Conservation (phyloP, 2,329 filamentous ascomycete species). For the Fusarium decemcellulare region DNA sequence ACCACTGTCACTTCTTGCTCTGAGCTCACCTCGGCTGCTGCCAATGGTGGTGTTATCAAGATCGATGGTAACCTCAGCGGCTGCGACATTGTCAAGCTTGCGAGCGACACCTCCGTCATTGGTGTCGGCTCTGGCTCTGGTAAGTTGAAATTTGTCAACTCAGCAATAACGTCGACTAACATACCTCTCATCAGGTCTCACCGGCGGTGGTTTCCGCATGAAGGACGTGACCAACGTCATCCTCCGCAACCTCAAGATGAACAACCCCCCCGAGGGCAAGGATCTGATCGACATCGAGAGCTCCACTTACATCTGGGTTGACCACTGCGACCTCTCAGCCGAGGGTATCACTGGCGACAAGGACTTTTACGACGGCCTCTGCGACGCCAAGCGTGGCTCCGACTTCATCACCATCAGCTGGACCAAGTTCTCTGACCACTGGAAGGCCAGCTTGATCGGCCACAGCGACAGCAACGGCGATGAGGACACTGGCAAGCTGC, state of each 20-base stretch:
- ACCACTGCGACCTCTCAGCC: slow-evolving; percentile 68
- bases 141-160: slow-evolving; percentile 4
- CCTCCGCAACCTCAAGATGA: slow-evolving; percentile 65
- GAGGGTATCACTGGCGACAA: slow-evolving; percentile 68
- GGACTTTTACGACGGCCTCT: slow-evolving; percentile 73
- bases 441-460: slow-evolving; percentile 72
- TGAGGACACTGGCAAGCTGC: slow-evolving; percentile 69
- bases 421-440: slow-evolving; percentile 59
- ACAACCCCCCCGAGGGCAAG: slow-evolving; percentile 58
- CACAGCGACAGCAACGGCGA: slow-evolving; percentile 66
- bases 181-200: slow-evolving; percentile 35
- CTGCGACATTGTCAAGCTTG: slow-evolving; percentile 57
- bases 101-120: slow-evolving; percentile 64
- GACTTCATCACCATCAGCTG: slow-evolving; percentile 64
- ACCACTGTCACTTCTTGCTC: slow-evolving; percentile 62
- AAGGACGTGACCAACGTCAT: slow-evolving; percentile 64
- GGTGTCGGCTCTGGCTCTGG: slow-evolving; percentile 59
- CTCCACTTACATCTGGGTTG: slow-evolving; percentile 67
- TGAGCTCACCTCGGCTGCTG: slow-evolving; percentile 55
- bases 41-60: slow-evolving; percentile 58
- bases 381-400: slow-evolving; percentile 69
- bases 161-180: neutral
- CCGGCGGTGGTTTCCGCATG: slow-evolving; percentile 60
- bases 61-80: slow-evolving; percentile 59
- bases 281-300: slow-evolving; percentile 61